These are phyloP conservation scores for Solanum peruvianum DNA, from an alignment of 257 asterid genomes.

Conservation along the genomic window DNA sequence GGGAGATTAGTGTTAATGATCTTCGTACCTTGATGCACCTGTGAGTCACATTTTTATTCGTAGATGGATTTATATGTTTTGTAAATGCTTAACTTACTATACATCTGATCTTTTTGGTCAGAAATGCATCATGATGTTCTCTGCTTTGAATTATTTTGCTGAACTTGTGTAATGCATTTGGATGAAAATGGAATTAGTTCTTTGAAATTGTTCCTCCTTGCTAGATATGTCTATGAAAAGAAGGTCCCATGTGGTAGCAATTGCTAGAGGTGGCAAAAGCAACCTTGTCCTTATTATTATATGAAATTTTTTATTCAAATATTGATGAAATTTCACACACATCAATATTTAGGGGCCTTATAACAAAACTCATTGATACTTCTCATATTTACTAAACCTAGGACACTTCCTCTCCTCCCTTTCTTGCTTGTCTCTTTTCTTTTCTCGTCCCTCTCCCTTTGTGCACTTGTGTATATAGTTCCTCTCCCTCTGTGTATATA, in stretches of 20 bases:
- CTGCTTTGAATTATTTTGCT: not conserved
- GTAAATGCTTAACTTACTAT: not conserved
- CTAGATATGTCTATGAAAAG: not conserved
- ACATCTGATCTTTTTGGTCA: not conserved
- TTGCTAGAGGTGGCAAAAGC: no score
- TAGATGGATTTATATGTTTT: not conserved
- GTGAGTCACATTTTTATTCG: constrained; percentile 7
- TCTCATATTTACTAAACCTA: not conserved
- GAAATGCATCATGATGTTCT: not conserved
- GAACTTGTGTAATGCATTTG: not conserved
- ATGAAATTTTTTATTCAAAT: no score
- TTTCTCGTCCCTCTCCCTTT: not conserved
- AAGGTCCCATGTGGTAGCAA: no score
- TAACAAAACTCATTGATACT: not conserved
- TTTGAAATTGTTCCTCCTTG: not conserved
- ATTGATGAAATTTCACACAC: no score
- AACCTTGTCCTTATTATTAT: no score
- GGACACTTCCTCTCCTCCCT: not conserved
- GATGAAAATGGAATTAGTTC: not conserved
- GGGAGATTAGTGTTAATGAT: constrained; percentile 56
- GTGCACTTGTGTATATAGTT: not conserved
- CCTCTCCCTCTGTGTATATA: not conserved
- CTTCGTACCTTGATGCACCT: constrained; percentile 57
- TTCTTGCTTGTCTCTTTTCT: not conserved
- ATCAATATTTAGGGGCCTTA: not conserved